Evolutionary conservation across 495 filamentous ascomycete species (phyloP).

Genomic region (Penicillium pulvis): DNA sequence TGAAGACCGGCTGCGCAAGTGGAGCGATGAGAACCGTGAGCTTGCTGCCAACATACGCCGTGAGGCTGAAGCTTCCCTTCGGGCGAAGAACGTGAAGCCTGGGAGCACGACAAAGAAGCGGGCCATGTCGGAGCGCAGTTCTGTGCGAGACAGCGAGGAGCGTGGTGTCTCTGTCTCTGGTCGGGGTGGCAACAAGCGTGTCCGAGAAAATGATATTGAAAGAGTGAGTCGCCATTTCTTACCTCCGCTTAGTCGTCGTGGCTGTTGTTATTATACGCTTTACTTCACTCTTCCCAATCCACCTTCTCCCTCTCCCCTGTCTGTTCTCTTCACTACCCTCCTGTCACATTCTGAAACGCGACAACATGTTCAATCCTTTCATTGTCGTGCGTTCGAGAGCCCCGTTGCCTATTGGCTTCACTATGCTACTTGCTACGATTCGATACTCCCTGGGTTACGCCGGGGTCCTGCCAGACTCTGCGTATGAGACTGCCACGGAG

Average conservation of each 20-base stretch:
- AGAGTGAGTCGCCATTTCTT: conserved; percentile 58
- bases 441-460: too few relatives aligned
- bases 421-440: neutral
- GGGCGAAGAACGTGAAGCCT: conserved; percentile 44
- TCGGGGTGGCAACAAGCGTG: conserved; percentile 64
- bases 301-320: neutral
- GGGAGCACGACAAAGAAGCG: conserved; percentile 55
- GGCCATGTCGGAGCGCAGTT: conserved; percentile 73
- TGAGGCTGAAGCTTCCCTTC: conserved; percentile 43
- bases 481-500: too few relatives aligned
- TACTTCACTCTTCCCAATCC: neutral
- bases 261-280: neutral
- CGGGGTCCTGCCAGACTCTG: too few relatives aligned
- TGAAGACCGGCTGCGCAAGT: conserved; percentile 90
- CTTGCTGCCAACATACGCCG: conserved; percentile 60
- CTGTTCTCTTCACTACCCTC: neutral
- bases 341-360: neutral
- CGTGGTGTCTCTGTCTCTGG: conserved; percentile 67
- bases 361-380: conserved; percentile 17
- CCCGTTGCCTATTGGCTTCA: too few relatives aligned
- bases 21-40: conserved; percentile 90
- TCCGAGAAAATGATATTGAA: conserved; percentile 78
- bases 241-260: conserved; percentile 2
- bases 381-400: neutral
- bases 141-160: conserved; percentile 84